Evolutionary conservation across 1,284 basidiomycete genomes (phyloP).

Genomic region (Trametes pubescens): DNA sequence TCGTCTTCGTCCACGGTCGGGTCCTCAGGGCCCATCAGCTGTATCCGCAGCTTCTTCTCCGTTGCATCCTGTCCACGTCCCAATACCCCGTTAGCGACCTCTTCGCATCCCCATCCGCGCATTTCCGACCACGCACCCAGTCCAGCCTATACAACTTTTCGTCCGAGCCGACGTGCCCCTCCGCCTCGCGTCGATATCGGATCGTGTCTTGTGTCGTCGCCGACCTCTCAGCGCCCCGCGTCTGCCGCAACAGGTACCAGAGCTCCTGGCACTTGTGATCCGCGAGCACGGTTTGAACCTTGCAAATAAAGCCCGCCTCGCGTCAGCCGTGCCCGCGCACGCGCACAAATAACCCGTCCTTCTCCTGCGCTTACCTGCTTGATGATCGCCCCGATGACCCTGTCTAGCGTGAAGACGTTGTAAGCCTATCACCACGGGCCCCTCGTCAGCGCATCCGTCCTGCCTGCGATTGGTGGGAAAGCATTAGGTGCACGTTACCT

Average conservation of each 20-base stretch:
- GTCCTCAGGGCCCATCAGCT: constrained; percentile 84
- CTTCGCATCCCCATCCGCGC: constrained; percentile 3
- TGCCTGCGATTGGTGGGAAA: constrained; percentile 7
- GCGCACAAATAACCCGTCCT: constrained; percentile 13
- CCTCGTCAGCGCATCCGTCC: constrained; percentile 22
- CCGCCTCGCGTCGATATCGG: constrained; percentile 90
- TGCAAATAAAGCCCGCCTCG: constrained; percentile 25
- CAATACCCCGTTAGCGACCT: constrained; percentile 17
- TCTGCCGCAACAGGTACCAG: constrained; percentile 67
- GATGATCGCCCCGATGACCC: constrained; percentile 85
- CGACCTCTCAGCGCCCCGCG: constrained; percentile 54
- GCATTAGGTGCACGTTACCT: constrained; percentile 56
- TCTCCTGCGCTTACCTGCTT: constrained; percentile 73
- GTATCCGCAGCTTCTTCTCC: constrained; percentile 73
- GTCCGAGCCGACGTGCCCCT: constrained; percentile 85
- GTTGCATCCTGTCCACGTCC: constrained; percentile 60
- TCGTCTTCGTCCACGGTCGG: constrained; percentile 70
- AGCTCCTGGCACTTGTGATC: constrained; percentile 80
- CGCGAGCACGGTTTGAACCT: constrained; percentile 87
- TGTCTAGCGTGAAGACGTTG: constrained; percentile 91
- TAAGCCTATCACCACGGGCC: constrained; percentile 63
- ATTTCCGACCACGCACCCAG: constrained; percentile 70
- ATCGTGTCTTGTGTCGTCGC: constrained; percentile 84
- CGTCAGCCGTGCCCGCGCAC: constrained; percentile 11
- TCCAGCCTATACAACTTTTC: constrained; percentile 93